Evolutionary conservation across 345 rosid species (phyloP).

Genomic region (Citrus unshiu): DNA sequence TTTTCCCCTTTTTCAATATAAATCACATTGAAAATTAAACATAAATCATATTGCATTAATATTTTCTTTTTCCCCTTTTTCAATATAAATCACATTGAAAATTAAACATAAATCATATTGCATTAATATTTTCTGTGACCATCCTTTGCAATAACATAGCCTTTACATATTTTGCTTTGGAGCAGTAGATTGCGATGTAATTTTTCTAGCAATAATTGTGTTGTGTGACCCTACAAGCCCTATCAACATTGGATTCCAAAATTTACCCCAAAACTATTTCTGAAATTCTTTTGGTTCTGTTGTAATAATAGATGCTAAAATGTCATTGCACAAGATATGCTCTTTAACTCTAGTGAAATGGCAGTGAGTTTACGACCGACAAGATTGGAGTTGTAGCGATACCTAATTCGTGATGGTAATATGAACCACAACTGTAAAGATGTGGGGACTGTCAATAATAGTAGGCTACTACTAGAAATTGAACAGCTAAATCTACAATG

Average conservation of each 20-base stretch:
- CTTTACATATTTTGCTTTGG: background rate
- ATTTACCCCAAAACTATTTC: background rate
- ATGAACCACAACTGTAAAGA: background rate
- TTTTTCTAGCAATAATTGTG: background rate
- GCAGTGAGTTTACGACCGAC: background rate
- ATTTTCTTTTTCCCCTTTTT: too few relatives aligned
- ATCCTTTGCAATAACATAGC: background rate
- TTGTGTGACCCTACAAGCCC: background rate
- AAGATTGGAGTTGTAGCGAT: background rate
- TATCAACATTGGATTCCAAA: background rate
- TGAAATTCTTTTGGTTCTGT: background rate
- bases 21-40: background rate
- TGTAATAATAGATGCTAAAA: background rate
- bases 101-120: too few relatives aligned
- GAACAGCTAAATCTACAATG: background rate
- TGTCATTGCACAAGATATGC: background rate
- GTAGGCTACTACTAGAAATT: background rate
- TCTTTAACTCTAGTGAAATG: background rate
- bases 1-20: too few relatives aligned
- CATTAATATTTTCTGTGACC: background rate
- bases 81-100: background rate
- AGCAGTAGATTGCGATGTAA: background rate
- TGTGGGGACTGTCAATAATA: conserved; percentile 1
- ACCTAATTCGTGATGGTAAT: background rate
- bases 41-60: too few relatives aligned